Evolutionary conservation across 1,284 basidiomycete species (phyloP), one percentile per base, ranked within the genome.

Genomic region (Moesziomyces parantarcticus): DNA sequence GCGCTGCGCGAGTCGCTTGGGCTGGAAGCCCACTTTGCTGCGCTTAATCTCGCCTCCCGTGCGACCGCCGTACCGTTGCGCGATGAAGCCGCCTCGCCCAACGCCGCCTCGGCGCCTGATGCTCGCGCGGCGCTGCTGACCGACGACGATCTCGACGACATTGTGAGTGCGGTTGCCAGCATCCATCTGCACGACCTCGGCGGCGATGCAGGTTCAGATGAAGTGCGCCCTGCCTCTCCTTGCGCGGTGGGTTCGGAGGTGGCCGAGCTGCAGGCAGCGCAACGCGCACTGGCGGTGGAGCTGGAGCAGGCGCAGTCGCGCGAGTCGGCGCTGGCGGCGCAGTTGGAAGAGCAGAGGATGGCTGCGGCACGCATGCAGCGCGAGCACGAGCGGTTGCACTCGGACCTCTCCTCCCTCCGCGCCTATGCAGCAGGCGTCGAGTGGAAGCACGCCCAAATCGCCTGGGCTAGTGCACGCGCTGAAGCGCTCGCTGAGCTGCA

Each of bases 131-230:
- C 44, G 51, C 39, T 71, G 22, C 36, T 71, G 4, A 71, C 62
- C 22, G 62, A 65, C 5, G 62, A 65, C 26, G 68, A 71, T 25
- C 43, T 71, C 4, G 68, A 71, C 42, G 68, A 66, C 41, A 23
- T 71, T 9, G 66, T 69, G 13, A 56, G 50, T 20, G 66, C 59
- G 1, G 66, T 69, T n/a, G 66, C 60, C 4, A 50, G 60, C 20
- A 63, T 69, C 20, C 52, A 56, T 5, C 29, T 69, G 44, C 56
- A 69, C 18, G 65, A 68, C 47, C 4, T 65, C 29, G 29, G 29
- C 29, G 29, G 6, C 5, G 11, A 6, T 11, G 29, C 36, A 39
- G 11, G 36, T 20, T 14, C 13, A 44, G 21, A 44, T 44, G 43
- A 44, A 48, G 25, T 13, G 36, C 29, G 10, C 29, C 29, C 29